Conservation (phyloP, 1,139 yeast genomes). For the Candida labiduridarum region DNA sequence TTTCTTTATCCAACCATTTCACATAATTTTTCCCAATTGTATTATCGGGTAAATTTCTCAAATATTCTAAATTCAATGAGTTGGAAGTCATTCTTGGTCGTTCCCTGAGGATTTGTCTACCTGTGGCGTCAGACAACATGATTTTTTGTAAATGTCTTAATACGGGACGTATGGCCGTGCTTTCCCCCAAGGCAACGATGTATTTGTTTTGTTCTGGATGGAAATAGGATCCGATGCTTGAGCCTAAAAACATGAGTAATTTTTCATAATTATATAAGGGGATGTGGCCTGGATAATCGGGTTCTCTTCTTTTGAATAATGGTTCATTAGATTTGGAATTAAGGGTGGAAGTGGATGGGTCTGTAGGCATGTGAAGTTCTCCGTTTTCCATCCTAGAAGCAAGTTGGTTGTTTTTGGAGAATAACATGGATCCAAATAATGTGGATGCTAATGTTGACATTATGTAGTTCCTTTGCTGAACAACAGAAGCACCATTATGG, state of each 20-base stretch:
- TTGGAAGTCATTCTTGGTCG: slow-evolving; percentile 82
- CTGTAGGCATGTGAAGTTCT: slow-evolving; percentile 44
- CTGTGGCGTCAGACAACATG: slow-evolving; percentile 76
- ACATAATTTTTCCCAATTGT: slow-evolving; percentile 80
- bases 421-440: slow-evolving; percentile 32
- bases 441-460: slow-evolving; percentile 18
- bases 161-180: slow-evolving; percentile 76
- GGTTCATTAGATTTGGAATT: slow-evolving; percentile 21
- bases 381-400: slow-evolving; percentile 65
- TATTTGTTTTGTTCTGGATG: slow-evolving; percentile 82
- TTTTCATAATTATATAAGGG: slow-evolving; percentile 72
- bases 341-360: slow-evolving; percentile 28
- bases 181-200: slow-evolving; percentile 94
- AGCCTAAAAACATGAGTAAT: slow-evolving; percentile 63
- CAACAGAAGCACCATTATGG: not conserved
- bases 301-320: slow-evolving; percentile 41
- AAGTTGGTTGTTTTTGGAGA: slow-evolving; percentile 51
- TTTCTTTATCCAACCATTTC: slow-evolving; percentile 82
- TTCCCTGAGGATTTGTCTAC: slow-evolving; percentile 76
- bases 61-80: slow-evolving; percentile 62
- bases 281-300: slow-evolving; percentile 77
- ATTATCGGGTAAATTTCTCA: slow-evolving; percentile 64
- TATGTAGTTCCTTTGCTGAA: slow-evolving; percentile 8
- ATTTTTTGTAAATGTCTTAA: slow-evolving; percentile 62
- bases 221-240: slow-evolving; percentile 79